These are phyloP conservation scores for Alternaria angustiovoidea DNA, from an alignment of 2,329 filamentous ascomycete species.

Conservation along the genomic window DNA sequence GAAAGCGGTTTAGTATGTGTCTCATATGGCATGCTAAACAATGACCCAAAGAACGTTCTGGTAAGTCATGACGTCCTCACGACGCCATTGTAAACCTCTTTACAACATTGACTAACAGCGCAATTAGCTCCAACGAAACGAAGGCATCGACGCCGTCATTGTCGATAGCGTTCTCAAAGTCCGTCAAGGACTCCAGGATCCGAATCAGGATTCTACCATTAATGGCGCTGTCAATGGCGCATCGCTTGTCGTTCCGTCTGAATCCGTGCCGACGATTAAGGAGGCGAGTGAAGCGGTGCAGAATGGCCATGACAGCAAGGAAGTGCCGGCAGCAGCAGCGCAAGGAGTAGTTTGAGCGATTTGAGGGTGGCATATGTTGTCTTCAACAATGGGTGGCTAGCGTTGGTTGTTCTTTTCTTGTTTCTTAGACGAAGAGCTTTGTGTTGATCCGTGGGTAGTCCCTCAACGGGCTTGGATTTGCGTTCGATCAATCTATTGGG, in stretches of 20 bases:
- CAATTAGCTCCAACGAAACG: slow-evolving; percentile 80
- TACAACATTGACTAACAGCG: slow-evolving; percentile 6
- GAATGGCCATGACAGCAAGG: not conserved
- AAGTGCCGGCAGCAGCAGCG: no score
- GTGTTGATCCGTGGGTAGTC: not conserved
- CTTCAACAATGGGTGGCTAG: slow-evolving; percentile 4
- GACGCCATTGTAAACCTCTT: no score
- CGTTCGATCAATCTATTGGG: not conserved
- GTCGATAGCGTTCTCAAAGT: slow-evolving; percentile 95
- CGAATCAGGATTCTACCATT: slow-evolving; percentile 13
- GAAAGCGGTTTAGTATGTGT: slow-evolving; percentile 93
- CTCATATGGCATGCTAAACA: slow-evolving; percentile 91
- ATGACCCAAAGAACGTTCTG: slow-evolving; percentile 84
- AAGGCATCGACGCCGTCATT: slow-evolving; percentile 97
- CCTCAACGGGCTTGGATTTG: slow-evolving; percentile 10
- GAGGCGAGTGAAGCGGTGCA: slow-evolving; percentile 9
- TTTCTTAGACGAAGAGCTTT: not conserved
- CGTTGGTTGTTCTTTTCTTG: not conserved
- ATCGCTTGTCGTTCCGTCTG: slow-evolving; percentile 13
- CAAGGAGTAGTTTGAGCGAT: not conserved
- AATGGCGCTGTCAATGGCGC: slow-evolving; percentile 8
- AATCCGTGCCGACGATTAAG: slow-evolving; percentile 12
- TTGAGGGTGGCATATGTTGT: not conserved
- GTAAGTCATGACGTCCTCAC: slow-evolving; percentile 59
- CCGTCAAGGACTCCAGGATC: slow-evolving; percentile 80